Base-by-base conservation (phyloP, 352 stramenopile species). In the Phytophthora pistaciae region DNA sequence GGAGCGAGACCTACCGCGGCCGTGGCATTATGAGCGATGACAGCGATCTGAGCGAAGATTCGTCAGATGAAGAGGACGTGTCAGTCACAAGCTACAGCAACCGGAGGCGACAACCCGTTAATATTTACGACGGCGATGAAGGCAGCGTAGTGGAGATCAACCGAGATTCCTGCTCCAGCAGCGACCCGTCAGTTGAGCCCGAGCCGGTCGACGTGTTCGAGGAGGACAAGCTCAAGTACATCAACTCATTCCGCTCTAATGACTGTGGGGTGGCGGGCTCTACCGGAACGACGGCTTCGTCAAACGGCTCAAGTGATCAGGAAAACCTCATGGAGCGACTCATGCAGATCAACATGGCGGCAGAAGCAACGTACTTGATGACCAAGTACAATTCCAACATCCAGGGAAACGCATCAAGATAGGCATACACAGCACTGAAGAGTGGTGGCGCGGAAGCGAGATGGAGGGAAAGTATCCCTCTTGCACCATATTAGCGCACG, bases 381-480 rank as follows among this genome's bases (percentile, higher is more conserved):
- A 72, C 84, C 71, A 90, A 92, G 81, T 87, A 91, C 77, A 90
- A 85, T 74, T 77, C 75, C 62, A 85, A 83, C 56, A 74, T 85
- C 46, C 61, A 78, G 25, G 74, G 73, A 38, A 82, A 75, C 52
- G 20, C 44, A 27, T 62, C 55, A 44, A 58, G 52, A 71, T 79
- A 67, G 44, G 18, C 14, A 42, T 36, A 48, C 56, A 64, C 18
- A 11, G 27, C 29, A 27, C 25, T 3, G 3, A 2, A 29, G 25
- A 5, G 25, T 5, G 29, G n/a, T n/a, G 29, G 27, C 10, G 11
- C 18, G 29, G 29, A 59, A 42, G 53, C 27, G 25, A 38, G 16
- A 27, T 9, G 29, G 29, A 16, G n/a, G 38, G 29, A 44, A 10
- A 9, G 6, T 58, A 13, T 27, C n/a, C 42, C 42, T 25, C 40